Conservation (phyloP, 139 green algal species). For the Volvox africanus region DNA sequence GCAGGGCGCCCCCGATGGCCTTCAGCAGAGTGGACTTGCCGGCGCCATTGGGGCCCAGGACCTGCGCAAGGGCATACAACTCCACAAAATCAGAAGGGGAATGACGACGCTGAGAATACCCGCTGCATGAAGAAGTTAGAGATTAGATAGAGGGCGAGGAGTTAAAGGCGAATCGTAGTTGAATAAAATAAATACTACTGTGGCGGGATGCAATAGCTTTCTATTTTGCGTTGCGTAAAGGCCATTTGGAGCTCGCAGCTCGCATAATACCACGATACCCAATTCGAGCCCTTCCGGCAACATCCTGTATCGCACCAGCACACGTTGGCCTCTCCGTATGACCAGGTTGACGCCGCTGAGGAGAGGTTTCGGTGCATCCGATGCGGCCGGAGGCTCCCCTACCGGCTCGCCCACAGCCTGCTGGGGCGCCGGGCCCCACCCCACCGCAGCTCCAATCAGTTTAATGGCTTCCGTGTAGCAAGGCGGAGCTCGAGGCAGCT, state of each 20-base stretch:
- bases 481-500: conserved; percentile 71
- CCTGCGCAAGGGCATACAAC: neutral
- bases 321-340: conserved; percentile 65
- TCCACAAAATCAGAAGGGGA: no score
- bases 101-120: no score
- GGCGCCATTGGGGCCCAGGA: conserved; percentile 80
- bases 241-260: no score
- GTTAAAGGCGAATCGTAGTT: no score
- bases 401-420: neutral
- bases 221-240: no score
- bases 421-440: conserved; percentile 60
- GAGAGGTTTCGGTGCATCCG: conserved; percentile 41
- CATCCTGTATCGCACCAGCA: conserved; percentile 56
- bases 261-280: no score
- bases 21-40: conserved; percentile 73
- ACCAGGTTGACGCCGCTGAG: conserved; percentile 62
- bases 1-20: conserved; percentile 53
- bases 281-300: no score
- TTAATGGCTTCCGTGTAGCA: conserved; percentile 71
- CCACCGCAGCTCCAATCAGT: conserved; percentile 61
- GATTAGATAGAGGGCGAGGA: no score
- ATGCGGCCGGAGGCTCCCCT: no score
- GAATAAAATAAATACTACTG: no score
- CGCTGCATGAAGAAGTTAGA: neutral
- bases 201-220: no score